A percentile compares a stretch with the other conserved stretches of the same genome.
These are phyloP conservation scores for Diaporthe sp. DNA, from an alignment of 2,329 filamentous ascomycete species.

Conservation along the genomic window DNA sequence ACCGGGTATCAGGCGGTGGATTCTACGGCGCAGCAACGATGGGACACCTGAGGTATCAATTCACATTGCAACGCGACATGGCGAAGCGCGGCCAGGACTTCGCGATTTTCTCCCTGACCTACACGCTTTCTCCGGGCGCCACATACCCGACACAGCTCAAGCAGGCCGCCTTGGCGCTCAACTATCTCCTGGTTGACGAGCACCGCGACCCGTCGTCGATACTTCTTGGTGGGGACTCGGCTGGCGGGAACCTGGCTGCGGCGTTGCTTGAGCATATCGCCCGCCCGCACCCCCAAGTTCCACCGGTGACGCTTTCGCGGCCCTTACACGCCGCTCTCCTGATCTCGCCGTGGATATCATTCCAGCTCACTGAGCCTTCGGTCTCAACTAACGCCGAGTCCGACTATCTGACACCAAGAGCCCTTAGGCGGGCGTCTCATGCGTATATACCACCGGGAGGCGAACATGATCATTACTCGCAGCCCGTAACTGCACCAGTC, in stretches of 20 bases:
- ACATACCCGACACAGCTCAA: slow-evolving; percentile 50
- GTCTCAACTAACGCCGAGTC: slow-evolving; percentile 21
- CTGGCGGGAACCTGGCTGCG: slow-evolving; percentile 53
- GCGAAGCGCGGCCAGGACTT: slow-evolving; percentile 43
- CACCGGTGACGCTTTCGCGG: not conserved
- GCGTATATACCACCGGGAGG: slow-evolving; percentile 17
- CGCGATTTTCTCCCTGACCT: slow-evolving; percentile 48
- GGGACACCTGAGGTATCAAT: slow-evolving; percentile 49
- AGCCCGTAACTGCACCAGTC: not conserved
- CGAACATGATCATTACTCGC: slow-evolving; percentile 23
- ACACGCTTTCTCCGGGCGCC: slow-evolving; percentile 51
- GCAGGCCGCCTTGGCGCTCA: slow-evolving; percentile 51
- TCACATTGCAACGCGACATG: slow-evolving; percentile 42
- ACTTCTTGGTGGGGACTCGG: slow-evolving; percentile 55
- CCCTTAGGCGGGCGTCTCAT: not conserved
- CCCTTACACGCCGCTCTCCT: slow-evolving; percentile 21
- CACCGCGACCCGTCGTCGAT: slow-evolving; percentile 50
- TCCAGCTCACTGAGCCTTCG: not conserved
- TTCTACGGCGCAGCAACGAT: slow-evolving; percentile 44
- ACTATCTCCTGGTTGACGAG: slow-evolving; percentile 46
- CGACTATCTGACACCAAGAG: slow-evolving; percentile 21
- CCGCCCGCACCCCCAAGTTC: slow-evolving; percentile 47
- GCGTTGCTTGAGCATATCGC: slow-evolving; percentile 52
- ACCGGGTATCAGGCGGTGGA: slow-evolving; percentile 43
- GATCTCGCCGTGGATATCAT: slow-evolving; percentile 32